Conservation (phyloP, 352 stramenopile species). For the Phytopythium aichiense region DNA sequence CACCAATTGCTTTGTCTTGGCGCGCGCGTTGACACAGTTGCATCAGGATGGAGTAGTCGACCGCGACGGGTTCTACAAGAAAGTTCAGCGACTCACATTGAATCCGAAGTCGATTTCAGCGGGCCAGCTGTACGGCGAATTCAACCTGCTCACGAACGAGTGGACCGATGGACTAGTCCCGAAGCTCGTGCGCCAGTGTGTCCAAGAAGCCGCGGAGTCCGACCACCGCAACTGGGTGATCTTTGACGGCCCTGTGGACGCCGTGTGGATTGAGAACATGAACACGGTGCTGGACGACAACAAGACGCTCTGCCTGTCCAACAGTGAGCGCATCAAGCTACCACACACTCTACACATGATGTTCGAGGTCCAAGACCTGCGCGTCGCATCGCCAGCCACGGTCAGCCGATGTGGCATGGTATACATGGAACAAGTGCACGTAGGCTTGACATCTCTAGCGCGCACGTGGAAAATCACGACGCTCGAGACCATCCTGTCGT, state of each 20-base stretch:
- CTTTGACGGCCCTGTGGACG: slow-evolving; percentile 89
- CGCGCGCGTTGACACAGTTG: slow-evolving; percentile 66
- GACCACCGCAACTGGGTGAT: slow-evolving; percentile 90
- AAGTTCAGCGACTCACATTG: slow-evolving; percentile 84
- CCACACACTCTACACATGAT: slow-evolving; percentile 89
- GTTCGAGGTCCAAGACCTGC: slow-evolving; percentile 91
- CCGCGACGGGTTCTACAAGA: slow-evolving; percentile 84
- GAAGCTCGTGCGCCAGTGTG: slow-evolving; percentile 89
- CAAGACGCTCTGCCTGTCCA: slow-evolving; percentile 84
- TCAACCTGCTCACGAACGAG: slow-evolving; percentile 93
- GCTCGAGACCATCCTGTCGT: slow-evolving; percentile 59
- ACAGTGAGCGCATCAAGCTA: slow-evolving; percentile 87
- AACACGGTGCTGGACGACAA: slow-evolving; percentile 89
- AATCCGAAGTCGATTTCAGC: slow-evolving; percentile 96
- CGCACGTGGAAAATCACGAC: slow-evolving; percentile 75
- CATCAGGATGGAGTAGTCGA: slow-evolving; percentile 78
- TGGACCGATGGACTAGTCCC: slow-evolving; percentile 93
- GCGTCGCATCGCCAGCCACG: slow-evolving; percentile 85
- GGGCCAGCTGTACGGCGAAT: slow-evolving; percentile 94
- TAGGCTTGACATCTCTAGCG: slow-evolving; percentile 68
- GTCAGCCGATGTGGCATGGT: slow-evolving; percentile 90
- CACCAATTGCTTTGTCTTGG: slow-evolving; percentile 76
- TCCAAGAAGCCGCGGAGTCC: slow-evolving; percentile 68
- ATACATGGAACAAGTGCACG: slow-evolving; percentile 91
- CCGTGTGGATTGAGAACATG: slow-evolving; percentile 94